phyloP scores from a whole-genome alignment of 306 rosid genomes.

The Coriaria nepalensis region DNA sequence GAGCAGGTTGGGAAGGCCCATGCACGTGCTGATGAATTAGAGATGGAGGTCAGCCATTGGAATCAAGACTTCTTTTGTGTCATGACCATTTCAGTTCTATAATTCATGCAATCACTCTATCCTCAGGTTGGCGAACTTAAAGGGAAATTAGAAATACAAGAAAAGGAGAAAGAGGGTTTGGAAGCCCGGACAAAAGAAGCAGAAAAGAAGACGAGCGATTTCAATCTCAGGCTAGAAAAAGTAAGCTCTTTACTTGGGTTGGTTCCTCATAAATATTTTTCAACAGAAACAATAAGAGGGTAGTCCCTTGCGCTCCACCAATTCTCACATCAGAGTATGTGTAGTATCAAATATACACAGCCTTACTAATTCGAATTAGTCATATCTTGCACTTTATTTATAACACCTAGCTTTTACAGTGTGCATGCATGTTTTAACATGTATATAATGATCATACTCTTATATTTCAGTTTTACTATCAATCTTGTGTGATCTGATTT shows the following conservation, averaged over 20 bases:
- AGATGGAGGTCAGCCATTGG: conserved; percentile 45
- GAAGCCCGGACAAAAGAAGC: conserved; percentile 40
- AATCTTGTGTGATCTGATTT: neutral
- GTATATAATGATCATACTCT: neutral
- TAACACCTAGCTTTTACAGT: no score
- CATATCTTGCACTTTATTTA: no score
- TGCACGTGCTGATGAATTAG: conserved; percentile 73
- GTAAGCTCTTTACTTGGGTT: conserved; percentile 31
- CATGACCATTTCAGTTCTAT: conserved; percentile 2
- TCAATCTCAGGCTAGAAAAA: conserved; percentile 44
- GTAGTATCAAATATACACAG: no score
- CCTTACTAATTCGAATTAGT: no score
- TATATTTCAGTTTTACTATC: neutral
- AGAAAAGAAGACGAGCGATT: conserved; percentile 35
- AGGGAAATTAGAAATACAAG: conserved; percentile 34
- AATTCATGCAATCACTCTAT: neutral
- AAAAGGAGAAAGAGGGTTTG: conserved; percentile 45
- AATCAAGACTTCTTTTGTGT: conserved; percentile 1
- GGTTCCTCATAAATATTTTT: neutral
- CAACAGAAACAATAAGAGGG: neutral
- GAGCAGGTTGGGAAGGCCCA: conserved; percentile 60
- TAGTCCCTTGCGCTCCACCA: neutral
- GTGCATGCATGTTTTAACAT: no score
- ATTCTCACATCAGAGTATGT: neutral
- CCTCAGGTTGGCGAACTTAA: conserved; percentile 48